Evolutionary conservation across 805 yeast genomes (phyloP), one percentile per base, ranked within the genome.

Genomic region (Lipomyces japonicus): DNA sequence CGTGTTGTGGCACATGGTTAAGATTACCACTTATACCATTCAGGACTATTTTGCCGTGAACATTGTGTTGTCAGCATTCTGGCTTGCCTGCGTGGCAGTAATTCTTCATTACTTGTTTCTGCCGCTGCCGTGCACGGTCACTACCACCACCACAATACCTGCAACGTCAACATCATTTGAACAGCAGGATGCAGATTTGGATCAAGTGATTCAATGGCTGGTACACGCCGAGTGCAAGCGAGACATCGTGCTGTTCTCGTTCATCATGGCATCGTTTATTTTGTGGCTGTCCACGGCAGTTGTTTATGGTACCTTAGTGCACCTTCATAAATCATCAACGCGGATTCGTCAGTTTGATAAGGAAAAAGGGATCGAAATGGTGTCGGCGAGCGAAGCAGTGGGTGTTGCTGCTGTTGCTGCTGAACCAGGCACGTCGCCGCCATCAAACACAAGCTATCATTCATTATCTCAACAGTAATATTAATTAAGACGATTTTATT

Each of bases 211-310:
- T 19, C 19, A 34, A 32, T 23, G 45, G 44, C 21, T 30, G 26
- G 28, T 14, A 10, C 19, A 12, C n/a, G n/a, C 10, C 21, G 7
- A 24, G 5, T 42, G 45, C 16, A 26, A 30, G 10, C 9, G 45
- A 22, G 45, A 42, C 10, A 21, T 21, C 12, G 45, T 31, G 14
- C 18, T 42, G 18, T 12, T 42, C 22, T 28, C 41, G 7, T 42
- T 42, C 44, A 16, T 32, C 21, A 37, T 42, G 18, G 45, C 45
- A n/a, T 28, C 35, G 28, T 28, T 39, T 39, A n/a, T 39, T 21
- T 10, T 39, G 3, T 39, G 43, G 43, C 19, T 39, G 18, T 28
- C 32, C 24, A n/a, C 32, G 12, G 43, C 43, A 3, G 43, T 26
- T 10, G 3, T 39, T 5, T 39, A 39, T 24, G 14, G 21, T 10